Base-by-base conservation (phyloP, 1,284 basidiomycete genomes). In the Ceraceosorus guamensis region DNA sequence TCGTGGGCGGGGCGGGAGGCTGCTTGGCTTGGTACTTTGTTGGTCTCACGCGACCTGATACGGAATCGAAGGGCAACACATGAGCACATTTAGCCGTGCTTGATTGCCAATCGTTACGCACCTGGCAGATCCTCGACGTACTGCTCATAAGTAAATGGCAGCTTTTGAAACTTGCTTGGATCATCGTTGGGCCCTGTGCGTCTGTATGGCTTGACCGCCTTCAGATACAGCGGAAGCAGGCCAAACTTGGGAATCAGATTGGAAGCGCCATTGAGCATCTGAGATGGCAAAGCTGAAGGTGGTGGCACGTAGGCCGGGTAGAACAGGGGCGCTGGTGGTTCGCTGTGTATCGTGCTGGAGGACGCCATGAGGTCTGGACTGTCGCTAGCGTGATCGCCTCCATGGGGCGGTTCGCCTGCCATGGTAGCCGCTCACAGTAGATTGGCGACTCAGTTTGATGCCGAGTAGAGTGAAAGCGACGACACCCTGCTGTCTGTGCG, bases 291-390 rank as follows among this genome's bases (percentile, higher is more conserved):
- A 11, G 16, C 39, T 3, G 10, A 11, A 16, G 39, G 11, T 11
- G 39, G 39, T 3, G 39, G 39, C 2, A 79, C 57, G 76, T 78
- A 1, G 79, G 79, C 37, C 77, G 78, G 49, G 35, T 51, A 48
- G 30, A 48, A 24, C 50, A 50, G 24, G 39, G 33, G 39, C 45
- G 14, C 24, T 24, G 24, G 24, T 3, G 24, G 2, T 24, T 24
- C 24, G 24, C 24, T 24, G 24, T 24, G 24, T 24, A 24, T 24
- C 24, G 24, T 24, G 24, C 24, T 24, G 24, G 24, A 24, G 24
- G 24, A 24, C 24, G 24, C 24, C 24, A 24, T 24, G 24, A 24
- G 24, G 24, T 24, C 24, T 24, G 24, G 24, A 24, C 3, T 24
- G 24, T 24, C 24, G 24, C 24, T 24, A 24, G 2, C 24, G 24